These are phyloP conservation scores for Ophiostoma sp. DNA, from an alignment of 2,329 filamentous ascomycete species.

Conservation along the genomic window DNA sequence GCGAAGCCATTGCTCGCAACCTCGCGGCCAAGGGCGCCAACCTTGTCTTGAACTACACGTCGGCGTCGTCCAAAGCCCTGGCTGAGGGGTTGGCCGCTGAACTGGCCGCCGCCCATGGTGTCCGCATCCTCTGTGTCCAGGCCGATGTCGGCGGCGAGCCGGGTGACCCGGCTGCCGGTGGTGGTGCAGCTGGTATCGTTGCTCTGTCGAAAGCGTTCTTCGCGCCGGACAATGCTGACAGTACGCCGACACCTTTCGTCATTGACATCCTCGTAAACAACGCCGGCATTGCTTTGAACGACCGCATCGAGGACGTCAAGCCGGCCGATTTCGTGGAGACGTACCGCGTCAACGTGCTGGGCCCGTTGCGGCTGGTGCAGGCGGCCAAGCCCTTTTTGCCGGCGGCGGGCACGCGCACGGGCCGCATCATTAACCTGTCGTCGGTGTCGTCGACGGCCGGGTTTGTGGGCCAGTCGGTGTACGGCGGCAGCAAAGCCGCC, in stretches of 20 bases:
- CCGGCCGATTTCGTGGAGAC: slow-evolving; percentile 67
- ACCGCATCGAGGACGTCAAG: slow-evolving; percentile 62
- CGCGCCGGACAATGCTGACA: slow-evolving; percentile 41
- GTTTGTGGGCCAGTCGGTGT: slow-evolving; percentile 56
- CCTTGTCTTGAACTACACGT: slow-evolving; percentile 70
- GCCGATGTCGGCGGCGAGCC: slow-evolving; percentile 67
- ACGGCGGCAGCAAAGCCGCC: slow-evolving; percentile 60
- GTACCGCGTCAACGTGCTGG: slow-evolving; percentile 80
- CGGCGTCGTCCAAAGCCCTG: slow-evolving; percentile 39
- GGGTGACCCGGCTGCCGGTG: slow-evolving; percentile 61
- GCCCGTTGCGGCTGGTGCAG: slow-evolving; percentile 75
- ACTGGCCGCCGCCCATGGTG: slow-evolving; percentile 57
- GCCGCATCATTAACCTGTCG: slow-evolving; percentile 56
- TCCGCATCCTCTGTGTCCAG: slow-evolving; percentile 64
- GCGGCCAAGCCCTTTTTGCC: slow-evolving; percentile 70
- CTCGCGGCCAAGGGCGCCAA: slow-evolving; percentile 70
- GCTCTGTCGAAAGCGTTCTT: slow-evolving; percentile 60
- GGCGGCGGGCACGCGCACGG: slow-evolving; percentile 64
- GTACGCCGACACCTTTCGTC: slow-evolving; percentile 49
- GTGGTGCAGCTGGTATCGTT: slow-evolving; percentile 15
- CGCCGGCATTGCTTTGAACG: slow-evolving; percentile 70
- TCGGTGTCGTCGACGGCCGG: slow-evolving; percentile 56
- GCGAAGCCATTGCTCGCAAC: slow-evolving; percentile 62
- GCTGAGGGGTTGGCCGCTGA: slow-evolving; percentile 63
- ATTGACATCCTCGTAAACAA: slow-evolving; percentile 89